These are phyloP conservation scores for Starmerella kuoi DNA, from an alignment of 805 yeast genomes.

Conservation along the genomic window DNA sequence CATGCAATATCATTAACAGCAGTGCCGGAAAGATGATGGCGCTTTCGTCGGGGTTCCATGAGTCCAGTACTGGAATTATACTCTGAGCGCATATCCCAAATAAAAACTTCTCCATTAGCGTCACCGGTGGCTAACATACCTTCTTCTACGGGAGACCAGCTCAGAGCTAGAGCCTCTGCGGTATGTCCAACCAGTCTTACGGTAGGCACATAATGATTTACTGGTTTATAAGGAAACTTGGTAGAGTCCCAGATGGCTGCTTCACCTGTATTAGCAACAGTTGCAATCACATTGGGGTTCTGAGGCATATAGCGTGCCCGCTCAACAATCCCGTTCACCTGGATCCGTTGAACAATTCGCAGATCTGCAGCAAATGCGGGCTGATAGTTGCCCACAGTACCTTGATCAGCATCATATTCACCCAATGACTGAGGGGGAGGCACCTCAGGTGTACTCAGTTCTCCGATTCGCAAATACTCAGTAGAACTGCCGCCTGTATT, in stretches of 20 bases:
- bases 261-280: constrained; percentile 54
- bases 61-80: constrained; percentile 22
- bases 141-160: constrained; percentile 58
- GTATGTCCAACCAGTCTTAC: constrained; percentile 35
- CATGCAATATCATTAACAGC: constrained; percentile 68
- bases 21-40: constrained; percentile 28
- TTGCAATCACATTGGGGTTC: constrained; percentile 70
- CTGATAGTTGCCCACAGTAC: constrained; percentile 28
- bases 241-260: constrained; percentile 68
- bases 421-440: constrained; percentile 21
- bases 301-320: constrained; percentile 66
- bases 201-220: constrained; percentile 38
- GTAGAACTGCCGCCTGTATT: constrained; percentile 46
- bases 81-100: constrained; percentile 54
- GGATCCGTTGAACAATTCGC: constrained; percentile 44
- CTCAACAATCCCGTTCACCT: constrained; percentile 61
- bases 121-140: constrained; percentile 52
- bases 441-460: constrained; percentile 24
- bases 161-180: constrained; percentile 45
- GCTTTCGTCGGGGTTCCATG: constrained; percentile 21
- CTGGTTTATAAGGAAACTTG: constrained; percentile 49
- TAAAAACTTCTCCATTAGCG: constrained; percentile 47
- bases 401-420: constrained; percentile 31
- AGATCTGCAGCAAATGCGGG: constrained; percentile 30
- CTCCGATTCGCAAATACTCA: constrained; percentile 37